phyloP scores from a whole-genome alignment of 2,329 filamentous ascomycete genomes.

The Talaromyces sp. region DNA sequence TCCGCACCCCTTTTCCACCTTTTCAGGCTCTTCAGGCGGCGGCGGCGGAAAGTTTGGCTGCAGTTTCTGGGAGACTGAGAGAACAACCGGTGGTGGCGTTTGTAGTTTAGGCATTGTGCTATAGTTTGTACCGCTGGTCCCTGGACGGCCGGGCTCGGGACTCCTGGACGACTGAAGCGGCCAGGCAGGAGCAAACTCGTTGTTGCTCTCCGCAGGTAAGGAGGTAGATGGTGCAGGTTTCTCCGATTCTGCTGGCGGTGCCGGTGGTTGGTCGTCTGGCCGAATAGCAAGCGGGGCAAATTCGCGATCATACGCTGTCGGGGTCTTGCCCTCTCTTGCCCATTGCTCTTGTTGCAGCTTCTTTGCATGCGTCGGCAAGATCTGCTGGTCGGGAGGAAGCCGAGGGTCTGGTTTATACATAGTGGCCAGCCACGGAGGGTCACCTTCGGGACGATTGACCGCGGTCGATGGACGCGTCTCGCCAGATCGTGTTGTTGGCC shows the following conservation, averaged over 20 bases:
- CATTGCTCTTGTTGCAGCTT: conserved; percentile 90
- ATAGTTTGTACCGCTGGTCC: conserved; percentile 45
- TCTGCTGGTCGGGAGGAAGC: conserved; percentile 88
- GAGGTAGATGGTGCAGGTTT: conserved; percentile 7
- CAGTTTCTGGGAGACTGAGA: conserved; percentile 34
- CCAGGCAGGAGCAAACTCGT: conserved; percentile 13
- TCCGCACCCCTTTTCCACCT: conserved; percentile 58
- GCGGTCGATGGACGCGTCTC: conserved; percentile 49
- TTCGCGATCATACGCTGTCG: conserved; percentile 78
- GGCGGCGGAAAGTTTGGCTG: conserved; percentile 37
- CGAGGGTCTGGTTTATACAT: conserved; percentile 95
- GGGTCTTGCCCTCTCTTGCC: conserved; percentile 85
- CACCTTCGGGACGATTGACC: conserved; percentile 75
- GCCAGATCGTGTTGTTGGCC: conserved; percentile 60
- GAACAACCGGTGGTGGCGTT: conserved; percentile 28
- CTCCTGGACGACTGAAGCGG: conserved; percentile 27
- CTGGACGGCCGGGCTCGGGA: conserved; percentile 28
- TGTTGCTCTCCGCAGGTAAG: not conserved
- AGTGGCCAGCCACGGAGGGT: conserved; percentile 89
- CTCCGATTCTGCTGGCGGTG: conserved; percentile 15
- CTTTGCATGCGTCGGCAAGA: conserved; percentile 88
- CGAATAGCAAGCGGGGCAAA: conserved; percentile 68
- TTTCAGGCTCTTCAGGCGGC: conserved; percentile 49
- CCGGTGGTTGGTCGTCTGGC: conserved; percentile 23
- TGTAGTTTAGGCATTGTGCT: conserved; percentile 46